A percentile compares a stretch with the other conserved stretches of the same genome.
Evolutionary conservation across 2,329 filamentous ascomycete species (phyloP).

Genomic region (Trichophyton verrucosum): DNA sequence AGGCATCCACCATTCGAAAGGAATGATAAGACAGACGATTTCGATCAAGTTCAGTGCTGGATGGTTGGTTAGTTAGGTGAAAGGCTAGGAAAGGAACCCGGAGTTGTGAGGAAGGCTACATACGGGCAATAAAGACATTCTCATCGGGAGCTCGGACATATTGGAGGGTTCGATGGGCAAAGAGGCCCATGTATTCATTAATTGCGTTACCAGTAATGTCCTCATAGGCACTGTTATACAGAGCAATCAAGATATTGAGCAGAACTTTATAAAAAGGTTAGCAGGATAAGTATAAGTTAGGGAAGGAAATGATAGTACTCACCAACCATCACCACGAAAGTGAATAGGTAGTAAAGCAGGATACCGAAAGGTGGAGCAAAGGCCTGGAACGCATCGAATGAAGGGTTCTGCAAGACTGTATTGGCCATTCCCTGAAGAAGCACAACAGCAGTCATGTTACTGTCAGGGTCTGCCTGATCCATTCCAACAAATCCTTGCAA

Average conservation of each 20-base stretch:
- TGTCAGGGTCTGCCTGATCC: constrained; percentile 65
- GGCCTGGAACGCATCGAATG: constrained; percentile 77
- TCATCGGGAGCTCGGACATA: constrained; percentile 95
- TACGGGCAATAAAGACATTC: constrained; percentile 86
- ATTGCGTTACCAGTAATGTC: constrained; percentile 87
- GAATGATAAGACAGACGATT: constrained; percentile 62
- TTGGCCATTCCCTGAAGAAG: constrained; percentile 56
- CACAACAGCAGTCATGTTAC: constrained; percentile 34
- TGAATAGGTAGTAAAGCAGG: constrained; percentile 94
- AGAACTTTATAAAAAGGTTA: constrained; percentile 43
- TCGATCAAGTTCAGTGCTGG: constrained; percentile 79
- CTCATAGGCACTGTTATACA: constrained; percentile 94
- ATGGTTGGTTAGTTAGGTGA: neutral
- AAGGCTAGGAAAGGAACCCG: neutral
- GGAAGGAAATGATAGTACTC: constrained; percentile 13
- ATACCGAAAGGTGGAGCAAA: constrained; percentile 90
- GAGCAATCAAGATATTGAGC: constrained; percentile 89
- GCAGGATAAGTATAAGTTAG: neutral
- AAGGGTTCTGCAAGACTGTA: constrained; percentile 79
- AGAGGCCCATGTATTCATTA: constrained; percentile 90
- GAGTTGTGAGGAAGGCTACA: constrained; percentile 12
- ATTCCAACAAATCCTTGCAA: constrained; percentile 89
- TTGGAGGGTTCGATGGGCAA: constrained; percentile 88
- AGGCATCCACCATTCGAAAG: constrained; percentile 94
- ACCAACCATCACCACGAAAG: constrained; percentile 86